These are phyloP conservation scores for Diaporthe eres DNA, from an alignment of 2,329 filamentous ascomycete genomes.

Conservation along the genomic window DNA sequence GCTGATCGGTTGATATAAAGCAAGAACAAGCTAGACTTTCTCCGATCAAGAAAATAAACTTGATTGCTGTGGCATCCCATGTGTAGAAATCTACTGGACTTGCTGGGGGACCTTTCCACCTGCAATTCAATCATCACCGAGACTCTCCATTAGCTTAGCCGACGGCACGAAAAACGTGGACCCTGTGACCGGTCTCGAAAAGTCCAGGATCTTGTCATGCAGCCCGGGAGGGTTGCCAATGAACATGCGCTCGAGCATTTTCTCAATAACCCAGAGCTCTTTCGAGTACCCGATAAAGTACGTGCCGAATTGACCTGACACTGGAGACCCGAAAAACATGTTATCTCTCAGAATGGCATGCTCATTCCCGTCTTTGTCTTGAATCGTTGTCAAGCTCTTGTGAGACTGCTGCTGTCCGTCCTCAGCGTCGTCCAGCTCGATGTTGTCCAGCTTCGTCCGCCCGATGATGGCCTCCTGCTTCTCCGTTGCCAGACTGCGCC, in stretches of 20 bases:
- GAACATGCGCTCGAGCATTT: background rate
- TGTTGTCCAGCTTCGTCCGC: background rate
- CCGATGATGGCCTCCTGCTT: constrained; percentile 18
- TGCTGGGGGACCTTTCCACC: no score
- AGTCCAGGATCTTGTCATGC: constrained; percentile 7
- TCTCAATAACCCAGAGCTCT: constrained; percentile 5
- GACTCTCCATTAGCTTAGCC: background rate
- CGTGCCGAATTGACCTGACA: background rate
- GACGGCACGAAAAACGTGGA: constrained; percentile 2
- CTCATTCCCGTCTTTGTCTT: background rate
- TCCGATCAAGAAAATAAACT: no score
- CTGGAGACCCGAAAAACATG: constrained; percentile 2
- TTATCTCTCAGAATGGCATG: constrained; percentile 1
- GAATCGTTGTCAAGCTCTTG: constrained; percentile 1
- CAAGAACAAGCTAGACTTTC: no score
- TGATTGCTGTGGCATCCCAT: background rate
- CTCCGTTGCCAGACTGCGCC: constrained; percentile 5
- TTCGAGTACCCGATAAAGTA: constrained; percentile 5
- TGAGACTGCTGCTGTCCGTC: background rate
- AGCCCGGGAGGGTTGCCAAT: background rate
- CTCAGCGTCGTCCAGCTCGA: constrained; percentile 3
- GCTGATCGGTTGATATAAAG: no score
- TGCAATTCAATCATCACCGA: background rate
- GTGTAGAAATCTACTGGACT: background rate
- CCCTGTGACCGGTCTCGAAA: background rate